A percentile compares a stretch with the other conserved stretches of the same genome.
Evolutionary conservation across 768 basidiomycete species (phyloP).

Genomic region (Leccinum subgranulosum): DNA sequence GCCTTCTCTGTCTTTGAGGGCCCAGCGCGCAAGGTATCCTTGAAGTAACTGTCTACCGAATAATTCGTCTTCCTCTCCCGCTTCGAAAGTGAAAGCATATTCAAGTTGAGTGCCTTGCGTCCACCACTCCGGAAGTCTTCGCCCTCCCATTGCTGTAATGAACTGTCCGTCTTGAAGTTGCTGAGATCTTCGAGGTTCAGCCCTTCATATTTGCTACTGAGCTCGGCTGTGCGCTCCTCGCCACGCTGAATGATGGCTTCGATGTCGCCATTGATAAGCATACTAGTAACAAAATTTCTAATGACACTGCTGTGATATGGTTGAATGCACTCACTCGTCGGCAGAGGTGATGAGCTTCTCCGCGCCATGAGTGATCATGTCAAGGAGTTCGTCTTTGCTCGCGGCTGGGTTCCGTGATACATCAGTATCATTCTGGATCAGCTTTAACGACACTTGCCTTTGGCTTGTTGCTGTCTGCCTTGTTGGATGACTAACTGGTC

Average conservation of each 20-base stretch:
- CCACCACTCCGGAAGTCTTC: conserved; percentile 85
- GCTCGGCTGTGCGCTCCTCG: conserved; percentile 83
- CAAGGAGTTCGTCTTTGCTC: conserved; percentile 92
- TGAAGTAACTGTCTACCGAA: conserved; percentile 94
- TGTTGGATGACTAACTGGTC: conserved; percentile 98
- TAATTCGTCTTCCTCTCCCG: conserved; percentile 93
- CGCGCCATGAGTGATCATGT: conserved; percentile 98
- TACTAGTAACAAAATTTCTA: conserved; percentile 36
- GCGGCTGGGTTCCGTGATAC: conserved; percentile 50
- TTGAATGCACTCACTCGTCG: conserved; percentile 56
- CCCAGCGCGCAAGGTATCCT: conserved; percentile 81
- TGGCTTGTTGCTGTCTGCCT: conserved; percentile 77
- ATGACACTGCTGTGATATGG: not conserved
- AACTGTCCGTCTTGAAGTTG: conserved; percentile 94
- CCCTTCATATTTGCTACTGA: conserved; percentile 90
- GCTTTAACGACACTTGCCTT: conserved; percentile 46
- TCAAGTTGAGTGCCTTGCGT: conserved; percentile 70
- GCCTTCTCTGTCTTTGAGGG: conserved; percentile 78
- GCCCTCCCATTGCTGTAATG: conserved; percentile 93
- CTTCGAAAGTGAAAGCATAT: conserved; percentile 84
- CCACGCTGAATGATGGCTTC: conserved; percentile 91
- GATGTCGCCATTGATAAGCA: conserved; percentile 84
- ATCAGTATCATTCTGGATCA: not conserved
- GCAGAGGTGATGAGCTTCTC: conserved; percentile 89
- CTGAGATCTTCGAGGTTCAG: conserved; percentile 92